Base-by-base conservation (phyloP, 2,329 filamentous ascomycete genomes). In the Sporothrix brasiliensis region DNA sequence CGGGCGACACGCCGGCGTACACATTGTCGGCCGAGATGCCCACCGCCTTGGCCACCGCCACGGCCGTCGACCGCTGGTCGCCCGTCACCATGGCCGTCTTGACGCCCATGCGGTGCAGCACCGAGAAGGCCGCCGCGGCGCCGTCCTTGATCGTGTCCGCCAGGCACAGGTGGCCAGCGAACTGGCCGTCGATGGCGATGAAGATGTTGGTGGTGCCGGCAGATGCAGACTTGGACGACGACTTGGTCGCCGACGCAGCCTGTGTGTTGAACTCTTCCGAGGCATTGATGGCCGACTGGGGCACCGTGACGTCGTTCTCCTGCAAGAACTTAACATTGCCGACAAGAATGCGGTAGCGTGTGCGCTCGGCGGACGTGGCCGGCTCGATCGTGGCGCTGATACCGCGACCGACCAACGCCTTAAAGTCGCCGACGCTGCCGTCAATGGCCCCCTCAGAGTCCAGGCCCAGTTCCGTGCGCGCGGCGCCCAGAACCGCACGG, bases 71-170 rank as follows among this genome's bases (percentile, higher is more conserved):
- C 52, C 87, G 87, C 76, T 97, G 93, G 80, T 99, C 95, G 71
- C 95, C 95, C 0, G 95, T 99, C 11, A 99, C 92, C 75, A 99
- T 93, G 63, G 93, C 93, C 13, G 92, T 92, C 75, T 90, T 90
- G 79, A 98, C 90, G 27, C 91, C 91, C 88, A 98, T 93, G 72
- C 87, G 88, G 78, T 92, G 89, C 53, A 99, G 87, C 3, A 94
- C 94, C 10, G 91, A 83, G 71, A 99, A 90, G 10, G 92, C 87
- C 11, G 92, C 92, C 5, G 88, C 87, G 0, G 95, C 94, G 27
- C 92, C 93, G 11, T 92, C 88, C 79, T 99, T 99, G 80, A 99
- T 90, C 1, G 91, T 94, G 79, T 99, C 95, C 4, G 92, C 90
- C 27, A 99, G 89, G 74, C 90, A 91, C 69, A 98, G 85, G 65